Evolutionary conservation across 345 rosid genomes (phyloP).

Genomic region (Psidium guajava): DNA sequence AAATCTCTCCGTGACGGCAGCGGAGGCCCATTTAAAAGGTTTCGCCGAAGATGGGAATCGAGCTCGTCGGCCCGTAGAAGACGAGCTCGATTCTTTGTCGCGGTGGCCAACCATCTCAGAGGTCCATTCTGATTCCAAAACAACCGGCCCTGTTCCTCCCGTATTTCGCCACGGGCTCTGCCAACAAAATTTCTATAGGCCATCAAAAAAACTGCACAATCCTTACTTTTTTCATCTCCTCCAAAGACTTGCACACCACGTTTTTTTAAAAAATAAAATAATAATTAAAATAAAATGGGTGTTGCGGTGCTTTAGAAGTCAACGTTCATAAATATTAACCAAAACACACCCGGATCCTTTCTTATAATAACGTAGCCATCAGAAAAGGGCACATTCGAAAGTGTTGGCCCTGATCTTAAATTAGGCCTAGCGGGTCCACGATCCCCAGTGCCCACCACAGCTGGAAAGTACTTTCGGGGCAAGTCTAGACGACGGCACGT

Average conservation of each 20-base stretch:
- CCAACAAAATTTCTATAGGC: neutral
- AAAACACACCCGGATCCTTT: neutral
- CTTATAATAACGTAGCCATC: neutral
- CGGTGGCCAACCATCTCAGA: neutral
- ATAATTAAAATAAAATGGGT: too few species aligned
- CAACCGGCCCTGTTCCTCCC: neutral
- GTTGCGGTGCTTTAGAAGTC: neutral
- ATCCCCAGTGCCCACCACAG: neutral
- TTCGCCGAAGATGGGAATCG: neutral
- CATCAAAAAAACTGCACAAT: neutral
- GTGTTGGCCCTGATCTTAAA: fast-evolving
- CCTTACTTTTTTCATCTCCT: neutral
- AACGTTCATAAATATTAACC: neutral
- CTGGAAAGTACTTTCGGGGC: neutral
- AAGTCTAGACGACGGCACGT: neutral
- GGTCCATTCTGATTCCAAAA: neutral
- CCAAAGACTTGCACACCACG: neutral
- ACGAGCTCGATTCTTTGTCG: neutral
- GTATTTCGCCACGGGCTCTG: neutral
- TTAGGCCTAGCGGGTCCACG: neutral
- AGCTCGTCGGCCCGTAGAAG: neutral
- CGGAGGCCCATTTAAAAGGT: neutral
- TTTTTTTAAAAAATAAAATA: neutral
- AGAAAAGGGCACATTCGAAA: neutral
- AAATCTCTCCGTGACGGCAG: neutral